Conservation (phyloP, 1,284 basidiomycete species). For the Malassezia japonica region DNA sequence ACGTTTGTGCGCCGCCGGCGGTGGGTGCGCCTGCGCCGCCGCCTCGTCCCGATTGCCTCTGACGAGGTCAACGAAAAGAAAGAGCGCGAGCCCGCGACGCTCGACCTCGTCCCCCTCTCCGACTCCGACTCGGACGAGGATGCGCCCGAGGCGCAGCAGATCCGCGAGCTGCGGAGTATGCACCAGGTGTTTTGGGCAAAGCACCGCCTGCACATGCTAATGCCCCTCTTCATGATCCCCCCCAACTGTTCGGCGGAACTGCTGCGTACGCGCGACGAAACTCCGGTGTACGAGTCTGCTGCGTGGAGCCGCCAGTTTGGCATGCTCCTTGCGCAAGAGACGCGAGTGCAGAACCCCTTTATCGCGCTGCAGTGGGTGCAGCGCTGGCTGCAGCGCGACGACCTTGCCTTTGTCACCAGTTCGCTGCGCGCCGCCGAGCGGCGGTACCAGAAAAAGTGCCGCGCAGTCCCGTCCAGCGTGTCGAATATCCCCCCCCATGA, state of each 20-base stretch:
- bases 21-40: constrained; percentile 42
- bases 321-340: constrained; percentile 13
- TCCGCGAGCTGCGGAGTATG: not conserved
- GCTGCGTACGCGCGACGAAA: not conserved
- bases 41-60: not conserved
- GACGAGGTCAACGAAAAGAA: constrained; percentile 1
- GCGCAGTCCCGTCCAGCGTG: not conserved
- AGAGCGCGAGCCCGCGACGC: not conserved
- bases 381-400: constrained; percentile 28
- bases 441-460: constrained; percentile 5
- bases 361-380: constrained; percentile 37
- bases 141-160: not conserved
- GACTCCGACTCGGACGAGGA: not conserved
- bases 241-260: not conserved
- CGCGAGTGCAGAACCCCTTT: constrained; percentile 41
- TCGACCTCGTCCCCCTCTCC: not conserved
- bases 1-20: constrained; percentile 41
- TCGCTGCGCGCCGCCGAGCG: constrained; percentile 29
- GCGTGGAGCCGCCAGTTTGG: constrained; percentile 7
- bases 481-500: not conserved
- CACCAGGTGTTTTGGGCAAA: constrained; percentile 1
- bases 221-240: constrained; percentile 12
- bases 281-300: constrained; percentile 2
- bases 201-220: constrained; percentile 4
- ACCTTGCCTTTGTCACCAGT: constrained; percentile 29